These are phyloP conservation scores for Curvularia lunata DNA, from an alignment of 2,329 filamentous ascomycete species.

Conservation along the genomic window DNA sequence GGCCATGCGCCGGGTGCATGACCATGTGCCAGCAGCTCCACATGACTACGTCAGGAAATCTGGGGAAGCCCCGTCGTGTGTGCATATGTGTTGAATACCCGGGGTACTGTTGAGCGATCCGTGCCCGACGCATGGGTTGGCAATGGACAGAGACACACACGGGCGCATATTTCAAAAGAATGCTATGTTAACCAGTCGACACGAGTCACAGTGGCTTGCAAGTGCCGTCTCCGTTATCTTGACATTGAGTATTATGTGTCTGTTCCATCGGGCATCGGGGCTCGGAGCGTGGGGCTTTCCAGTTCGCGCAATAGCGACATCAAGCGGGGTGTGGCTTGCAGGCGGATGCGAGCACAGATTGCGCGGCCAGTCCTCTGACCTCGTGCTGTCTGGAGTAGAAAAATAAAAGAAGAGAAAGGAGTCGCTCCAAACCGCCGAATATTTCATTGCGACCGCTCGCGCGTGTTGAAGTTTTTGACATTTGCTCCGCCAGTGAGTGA, in stretches of 20 bases:
- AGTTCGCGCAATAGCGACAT: background rate
- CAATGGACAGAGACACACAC: background rate
- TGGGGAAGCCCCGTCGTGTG: constrained; percentile 18
- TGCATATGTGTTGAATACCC: constrained; percentile 17
- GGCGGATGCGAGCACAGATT: constrained; percentile 2
- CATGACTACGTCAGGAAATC: constrained; percentile 10
- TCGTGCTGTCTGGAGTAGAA: background rate
- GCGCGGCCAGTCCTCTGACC: background rate
- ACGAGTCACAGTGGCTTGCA: background rate
- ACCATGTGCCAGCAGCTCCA: constrained; percentile 8
- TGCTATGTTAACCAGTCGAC: background rate
- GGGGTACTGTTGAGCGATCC: background rate
- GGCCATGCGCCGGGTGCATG: background rate
- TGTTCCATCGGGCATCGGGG: constrained; percentile 15
- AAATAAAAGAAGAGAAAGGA: background rate
- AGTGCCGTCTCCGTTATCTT: constrained; percentile 8
- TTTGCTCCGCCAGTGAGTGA: constrained; percentile 5
- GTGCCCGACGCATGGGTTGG: background rate
- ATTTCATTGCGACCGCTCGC: constrained; percentile 11
- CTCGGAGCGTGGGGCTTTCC: constrained; percentile 11
- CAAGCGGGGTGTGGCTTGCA: constrained; percentile 12
- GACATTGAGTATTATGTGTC: background rate
- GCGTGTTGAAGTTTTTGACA: constrained; percentile 17
- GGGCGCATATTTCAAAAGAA: background rate
- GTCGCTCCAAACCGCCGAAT: background rate